A percentile compares a stretch with the other conserved stretches of the same genome.
Evolutionary conservation across 768 basidiomycete species (phyloP).

Genomic region (Pleurotus platypus): DNA sequence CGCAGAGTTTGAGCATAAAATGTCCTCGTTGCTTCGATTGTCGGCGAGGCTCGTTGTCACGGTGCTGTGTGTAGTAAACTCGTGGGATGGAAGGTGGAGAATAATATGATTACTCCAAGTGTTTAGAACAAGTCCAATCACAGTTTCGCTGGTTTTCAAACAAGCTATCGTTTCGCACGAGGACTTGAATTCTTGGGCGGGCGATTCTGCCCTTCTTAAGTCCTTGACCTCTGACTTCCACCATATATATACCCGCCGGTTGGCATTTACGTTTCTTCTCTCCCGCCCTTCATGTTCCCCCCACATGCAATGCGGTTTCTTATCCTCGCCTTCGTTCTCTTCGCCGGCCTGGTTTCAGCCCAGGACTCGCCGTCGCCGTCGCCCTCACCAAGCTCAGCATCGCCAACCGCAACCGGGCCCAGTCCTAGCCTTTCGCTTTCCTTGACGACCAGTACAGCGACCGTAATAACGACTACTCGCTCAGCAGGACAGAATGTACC

Average conservation of each 20-base stretch:
- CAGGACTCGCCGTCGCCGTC: slow-evolving; percentile 24
- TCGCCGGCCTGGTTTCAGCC: slow-evolving; percentile 25
- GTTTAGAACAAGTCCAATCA: not conserved
- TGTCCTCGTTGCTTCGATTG: not conserved
- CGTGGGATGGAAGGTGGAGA: slow-evolving; percentile 12
- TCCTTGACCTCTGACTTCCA: slow-evolving; percentile 10
- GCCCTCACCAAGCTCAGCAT: slow-evolving; percentile 18
- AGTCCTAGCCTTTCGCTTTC: slow-evolving; percentile 46
- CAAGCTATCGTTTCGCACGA: slow-evolving; percentile 7
- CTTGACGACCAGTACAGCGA: slow-evolving; percentile 50
- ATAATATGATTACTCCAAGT: slow-evolving; percentile 10
- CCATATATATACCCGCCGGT: slow-evolving; percentile 11
- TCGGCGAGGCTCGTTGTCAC: slow-evolving; percentile 10
- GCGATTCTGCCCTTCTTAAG: slow-evolving; percentile 9
- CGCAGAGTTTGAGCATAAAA: slow-evolving; percentile 5
- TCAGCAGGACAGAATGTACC: slow-evolving; percentile 46
- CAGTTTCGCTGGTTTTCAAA: not conserved
- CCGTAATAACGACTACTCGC: slow-evolving; percentile 42
- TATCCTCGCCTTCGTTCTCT: slow-evolving; percentile 14
- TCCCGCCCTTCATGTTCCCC: slow-evolving; percentile 13
- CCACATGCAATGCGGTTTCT: slow-evolving; percentile 2
- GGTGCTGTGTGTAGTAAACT: no score
- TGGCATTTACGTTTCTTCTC: slow-evolving; percentile 17
- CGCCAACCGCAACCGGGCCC: slow-evolving; percentile 17
- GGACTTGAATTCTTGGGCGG: slow-evolving; percentile 10